Evolutionary conservation across 2,329 filamentous ascomycete species (phyloP), one percentile per base, ranked within the genome.

Genomic region (Byssochlamys sp.): DNA sequence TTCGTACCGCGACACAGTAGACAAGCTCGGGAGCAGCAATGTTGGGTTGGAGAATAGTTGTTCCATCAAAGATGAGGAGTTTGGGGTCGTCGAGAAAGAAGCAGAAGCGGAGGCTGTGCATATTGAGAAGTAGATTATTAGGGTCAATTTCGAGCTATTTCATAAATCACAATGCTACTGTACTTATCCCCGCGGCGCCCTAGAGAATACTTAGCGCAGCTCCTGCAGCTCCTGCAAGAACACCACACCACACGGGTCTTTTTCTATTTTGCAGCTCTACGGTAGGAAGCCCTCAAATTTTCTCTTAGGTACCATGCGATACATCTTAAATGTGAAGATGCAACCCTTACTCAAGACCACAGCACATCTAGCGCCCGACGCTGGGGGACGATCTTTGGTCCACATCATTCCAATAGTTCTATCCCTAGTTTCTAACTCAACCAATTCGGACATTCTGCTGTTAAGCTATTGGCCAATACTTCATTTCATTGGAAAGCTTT

Each of bases 1-100:
- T 0, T 72, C 77, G 2, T 90, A 90, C 67, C 76, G 80, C 33
- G 74, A 80, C 56, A 81, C 84, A 0, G 82, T 85, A 2, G 87
- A 90, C 66, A 77, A 73, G 57, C 74, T 81, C 49, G 75, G 75
- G 0, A 72, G 73, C 35, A 75, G 77, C 5, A 73, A 74, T 25
- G 71, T 82, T 60, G 79, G 79, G 1, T 60, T 73, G 35, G 70
- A 72, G 53, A 49, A 45, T 45, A 48, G 9, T 27, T 10, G 19
- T 27, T 58, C 14, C 57, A 7, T 4, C 6, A 61, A 61, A n/a
- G 62, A 62, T 29, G 64, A 63, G 31, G 68, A 74, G 57, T 69
- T 69, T 60, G 66, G 57, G 7, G 58, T 59, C 11, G 59, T 48
- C n/a, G 54, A 39, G 50, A 60, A 60, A 45, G 59, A 62, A 55